These are phyloP conservation scores for Pseudoneurospora amorphoporcata DNA, from an alignment of 495 filamentous ascomycete genomes.

Conservation along the genomic window DNA sequence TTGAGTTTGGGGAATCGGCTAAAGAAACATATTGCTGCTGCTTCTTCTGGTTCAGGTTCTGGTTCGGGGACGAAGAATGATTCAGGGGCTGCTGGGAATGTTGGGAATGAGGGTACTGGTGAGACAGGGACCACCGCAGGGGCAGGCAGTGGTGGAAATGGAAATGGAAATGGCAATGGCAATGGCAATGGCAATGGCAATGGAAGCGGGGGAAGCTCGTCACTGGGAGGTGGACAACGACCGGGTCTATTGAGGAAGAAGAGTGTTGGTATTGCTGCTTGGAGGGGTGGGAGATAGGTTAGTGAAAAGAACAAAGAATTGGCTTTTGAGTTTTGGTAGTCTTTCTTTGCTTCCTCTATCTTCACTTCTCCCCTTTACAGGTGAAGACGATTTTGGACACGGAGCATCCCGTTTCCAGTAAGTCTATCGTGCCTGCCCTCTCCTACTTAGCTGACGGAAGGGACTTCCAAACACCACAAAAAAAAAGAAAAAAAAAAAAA, in stretches of 20 bases:
- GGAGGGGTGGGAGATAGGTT: neutral
- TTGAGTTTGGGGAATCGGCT: conserved; percentile 36
- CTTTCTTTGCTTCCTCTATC: too few species aligned
- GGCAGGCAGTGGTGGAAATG: neutral
- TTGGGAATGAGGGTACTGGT: neutral
- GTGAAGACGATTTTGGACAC: too few species aligned
- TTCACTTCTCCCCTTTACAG: too few species aligned
- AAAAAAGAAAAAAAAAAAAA: too few species aligned
- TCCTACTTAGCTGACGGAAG: too few species aligned
- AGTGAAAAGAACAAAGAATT: too few species aligned
- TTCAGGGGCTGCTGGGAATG: neutral
- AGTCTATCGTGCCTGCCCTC: too few species aligned
- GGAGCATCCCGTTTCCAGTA: too few species aligned
- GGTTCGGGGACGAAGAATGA: neutral
- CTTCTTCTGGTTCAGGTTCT: neutral
- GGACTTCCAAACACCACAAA: too few species aligned
- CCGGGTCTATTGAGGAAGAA: neutral
- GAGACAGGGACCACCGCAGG: neutral
- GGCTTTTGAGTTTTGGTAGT: too few species aligned
- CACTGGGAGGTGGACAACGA: neutral
- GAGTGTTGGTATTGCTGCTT: neutral
- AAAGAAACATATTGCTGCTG: conserved; percentile 15
- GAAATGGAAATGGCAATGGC: neutral
- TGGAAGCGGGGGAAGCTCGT: neutral
- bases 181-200: neutral